A percentile compares a stretch with the other conserved stretches of the same genome.
Evolutionary conservation across 768 basidiomycete genomes (phyloP).

Genomic region (Auriculariales sp.): DNA sequence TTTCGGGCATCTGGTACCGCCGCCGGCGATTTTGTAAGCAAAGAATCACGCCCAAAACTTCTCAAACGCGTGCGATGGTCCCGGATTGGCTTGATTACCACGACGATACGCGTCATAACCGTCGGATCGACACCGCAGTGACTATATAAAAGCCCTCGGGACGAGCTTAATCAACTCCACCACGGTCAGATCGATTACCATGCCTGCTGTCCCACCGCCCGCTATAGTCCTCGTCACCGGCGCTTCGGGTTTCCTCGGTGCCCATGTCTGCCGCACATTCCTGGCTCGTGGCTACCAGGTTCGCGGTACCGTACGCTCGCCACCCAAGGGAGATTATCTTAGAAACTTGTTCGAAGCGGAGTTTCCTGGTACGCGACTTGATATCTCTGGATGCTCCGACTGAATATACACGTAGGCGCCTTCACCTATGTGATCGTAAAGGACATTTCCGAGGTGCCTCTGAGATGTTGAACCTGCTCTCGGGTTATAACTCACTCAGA

Average conservation of each 20-base stretch:
- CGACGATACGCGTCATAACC: no score
- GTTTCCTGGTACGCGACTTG: conserved; percentile 37
- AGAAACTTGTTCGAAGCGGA: conserved; percentile 31
- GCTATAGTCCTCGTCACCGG: conserved; percentile 39
- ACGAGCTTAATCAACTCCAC: no score
- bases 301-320: conserved; percentile 51
- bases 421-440: conserved; percentile 54
- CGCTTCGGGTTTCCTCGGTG: conserved; percentile 44
- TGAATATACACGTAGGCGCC: no score
- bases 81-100: no score
- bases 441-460: conserved; percentile 53
- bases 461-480: conserved; percentile 5
- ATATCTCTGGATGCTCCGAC: no score
- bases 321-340: conserved; percentile 44
- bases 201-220: conserved; percentile 22
- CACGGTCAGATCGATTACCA: no score
- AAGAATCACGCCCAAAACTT: no score
- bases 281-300: conserved; percentile 49
- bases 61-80: no score
- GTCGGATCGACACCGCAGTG: no score
- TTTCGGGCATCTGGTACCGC: no score
- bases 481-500: background rate
- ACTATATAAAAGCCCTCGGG: no score
- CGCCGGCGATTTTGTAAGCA: no score
- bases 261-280: conserved; percentile 41